Evolutionary conservation across 257 asterid species (phyloP).

Genomic region (Solanum ahanhuiri): DNA sequence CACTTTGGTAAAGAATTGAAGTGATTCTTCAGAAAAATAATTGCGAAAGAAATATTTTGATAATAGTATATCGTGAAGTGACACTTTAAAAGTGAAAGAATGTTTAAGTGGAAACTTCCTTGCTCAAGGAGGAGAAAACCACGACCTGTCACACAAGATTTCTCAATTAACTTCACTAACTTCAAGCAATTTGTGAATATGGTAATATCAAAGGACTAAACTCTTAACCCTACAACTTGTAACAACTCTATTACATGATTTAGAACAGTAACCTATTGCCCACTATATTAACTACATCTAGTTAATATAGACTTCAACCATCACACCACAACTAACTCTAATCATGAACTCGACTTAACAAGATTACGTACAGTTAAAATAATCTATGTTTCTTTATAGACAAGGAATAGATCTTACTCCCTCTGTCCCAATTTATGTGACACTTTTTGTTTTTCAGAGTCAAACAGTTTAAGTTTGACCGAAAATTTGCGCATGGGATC

Average conservation of each 20-base stretch:
- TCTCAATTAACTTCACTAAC: background rate
- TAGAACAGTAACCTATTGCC: background rate
- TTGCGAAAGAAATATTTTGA: too few relatives aligned
- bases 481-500: too few relatives aligned
- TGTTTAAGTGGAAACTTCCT: background rate
- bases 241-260: background rate
- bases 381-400: background rate
- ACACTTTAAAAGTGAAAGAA: too few relatives aligned
- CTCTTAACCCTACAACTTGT: background rate
- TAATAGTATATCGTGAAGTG: too few relatives aligned
- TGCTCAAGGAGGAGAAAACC: background rate
- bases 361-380: background rate
- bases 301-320: background rate
- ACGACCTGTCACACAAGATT: background rate
- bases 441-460: too few relatives aligned
- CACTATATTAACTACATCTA: background rate
- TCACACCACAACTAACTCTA: background rate
- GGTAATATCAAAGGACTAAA: background rate
- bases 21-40: too few relatives aligned
- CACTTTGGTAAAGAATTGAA: too few relatives aligned
- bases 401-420: background rate
- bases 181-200: too few relatives aligned
- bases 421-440: too few relatives aligned
- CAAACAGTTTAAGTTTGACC: too few relatives aligned
- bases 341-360: background rate